Evolutionary conservation across 139 green algal genomes (phyloP).

Genomic region (Parachlorella kessleri): DNA sequence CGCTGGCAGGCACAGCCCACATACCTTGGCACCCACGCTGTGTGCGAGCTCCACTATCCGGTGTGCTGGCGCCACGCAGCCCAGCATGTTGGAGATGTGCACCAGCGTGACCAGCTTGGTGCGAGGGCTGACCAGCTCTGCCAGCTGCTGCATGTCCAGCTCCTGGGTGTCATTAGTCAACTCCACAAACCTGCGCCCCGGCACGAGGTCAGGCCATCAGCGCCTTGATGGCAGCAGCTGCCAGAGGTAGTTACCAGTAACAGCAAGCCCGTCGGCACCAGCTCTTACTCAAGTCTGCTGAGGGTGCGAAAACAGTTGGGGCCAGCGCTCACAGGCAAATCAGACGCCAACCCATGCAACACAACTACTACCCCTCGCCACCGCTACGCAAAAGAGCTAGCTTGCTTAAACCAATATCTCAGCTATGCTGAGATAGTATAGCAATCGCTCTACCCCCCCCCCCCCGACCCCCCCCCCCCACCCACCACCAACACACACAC

Average conservation of each 20-base stretch:
- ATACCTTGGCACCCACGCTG: constrained; percentile 65
- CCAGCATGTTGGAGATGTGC: constrained; percentile 96
- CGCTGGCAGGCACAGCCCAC: not conserved
- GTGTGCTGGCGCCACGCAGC: constrained; percentile 54
- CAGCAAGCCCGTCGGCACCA: not conserved
- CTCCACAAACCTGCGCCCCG: constrained; percentile 41
- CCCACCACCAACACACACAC: too few species aligned
- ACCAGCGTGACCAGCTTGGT: constrained; percentile 90
- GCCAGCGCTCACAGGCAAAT: not conserved
- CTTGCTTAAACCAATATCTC: too few species aligned
- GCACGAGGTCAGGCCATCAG: too few species aligned
- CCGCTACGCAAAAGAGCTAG: too few species aligned
- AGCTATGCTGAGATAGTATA: too few species aligned
- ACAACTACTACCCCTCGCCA: not conserved
- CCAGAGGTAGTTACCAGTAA: too few species aligned
- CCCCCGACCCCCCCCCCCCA: not conserved
- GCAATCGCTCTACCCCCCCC: not conserved
- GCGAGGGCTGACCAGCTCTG: constrained; percentile 47
- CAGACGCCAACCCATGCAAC: too few species aligned
- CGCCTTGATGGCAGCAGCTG: too few species aligned
- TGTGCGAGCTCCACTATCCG: constrained; percentile 63
- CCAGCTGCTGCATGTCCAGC: constrained; percentile 63
- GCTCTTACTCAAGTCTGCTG: too few species aligned
- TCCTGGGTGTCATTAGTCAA: constrained; percentile 68
- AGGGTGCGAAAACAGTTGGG: not conserved